These are phyloP conservation scores for Euphorbia pulcherrima DNA, from an alignment of 345 rosid species.

Conservation along the genomic window DNA sequence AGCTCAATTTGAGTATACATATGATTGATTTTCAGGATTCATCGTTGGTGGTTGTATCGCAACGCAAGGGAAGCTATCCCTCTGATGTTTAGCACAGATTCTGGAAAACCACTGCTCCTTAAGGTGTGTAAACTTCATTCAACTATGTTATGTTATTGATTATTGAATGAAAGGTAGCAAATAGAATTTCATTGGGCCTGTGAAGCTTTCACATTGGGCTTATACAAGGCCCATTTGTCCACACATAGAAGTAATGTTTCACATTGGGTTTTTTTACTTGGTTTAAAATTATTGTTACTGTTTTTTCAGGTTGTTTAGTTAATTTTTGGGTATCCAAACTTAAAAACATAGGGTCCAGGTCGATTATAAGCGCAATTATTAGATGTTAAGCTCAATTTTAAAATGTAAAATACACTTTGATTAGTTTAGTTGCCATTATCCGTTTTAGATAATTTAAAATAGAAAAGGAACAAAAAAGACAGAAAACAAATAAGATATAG, in stretches of 20 bases:
- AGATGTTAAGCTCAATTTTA: background rate
- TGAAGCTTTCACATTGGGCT: background rate
- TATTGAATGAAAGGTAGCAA: background rate
- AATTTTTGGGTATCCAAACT: too few relatives aligned
- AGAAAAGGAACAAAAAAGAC: background rate
- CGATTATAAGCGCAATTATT: too few relatives aligned
- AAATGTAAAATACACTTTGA: too few relatives aligned
- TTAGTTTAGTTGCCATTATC: background rate
- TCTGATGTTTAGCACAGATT: background rate
- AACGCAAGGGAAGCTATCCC: slow-evolving; percentile 43
- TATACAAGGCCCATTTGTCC: too few relatives aligned
- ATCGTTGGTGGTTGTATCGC: slow-evolving; percentile 56
- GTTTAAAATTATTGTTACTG: too few relatives aligned
- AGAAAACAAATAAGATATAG: background rate
- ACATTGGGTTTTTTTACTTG: too few relatives aligned
- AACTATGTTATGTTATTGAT: background rate
- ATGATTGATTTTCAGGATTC: slow-evolving; percentile 53
- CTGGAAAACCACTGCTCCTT: background rate
- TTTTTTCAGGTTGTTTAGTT: too few relatives aligned
- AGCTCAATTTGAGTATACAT: slow-evolving; percentile 4
- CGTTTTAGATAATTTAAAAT: background rate
- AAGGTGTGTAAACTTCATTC: background rate
- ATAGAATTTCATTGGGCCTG: background rate
- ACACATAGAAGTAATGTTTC: too few relatives aligned
- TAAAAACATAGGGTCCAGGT: too few relatives aligned